Base-by-base conservation (phyloP, 2,329 filamentous ascomycete genomes). In the Cercospora sp. region DNA sequence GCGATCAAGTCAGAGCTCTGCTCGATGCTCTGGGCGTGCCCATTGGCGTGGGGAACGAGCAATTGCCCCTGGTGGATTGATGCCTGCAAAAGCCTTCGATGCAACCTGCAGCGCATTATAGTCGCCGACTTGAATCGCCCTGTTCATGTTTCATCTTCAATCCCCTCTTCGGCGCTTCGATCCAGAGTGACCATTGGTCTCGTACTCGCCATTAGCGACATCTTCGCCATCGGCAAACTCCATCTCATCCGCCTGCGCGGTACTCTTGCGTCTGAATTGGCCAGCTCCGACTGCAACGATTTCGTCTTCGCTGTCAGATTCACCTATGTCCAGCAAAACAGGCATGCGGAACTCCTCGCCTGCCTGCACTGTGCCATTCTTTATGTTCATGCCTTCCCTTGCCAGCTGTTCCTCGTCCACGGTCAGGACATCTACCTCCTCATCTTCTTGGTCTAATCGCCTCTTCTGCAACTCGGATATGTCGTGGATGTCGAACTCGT, bases 401-500 rank as follows among this genome's bases (percentile, higher is more conserved):
- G 76, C 75, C n/a, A 78, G 71, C 68, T 79, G 76, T 30, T 86
- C 85, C 42, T 85, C 86, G 68, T 94, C 91, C 55, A 92, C 84
- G 0, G 91, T 94, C 66, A 97, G 82, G 1, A 97, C 93, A 76
- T 99, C 95, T 4, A 98, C 90, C 67, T 93, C 90, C 78, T 98
- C 95, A 74, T 98, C 95, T 80, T 99, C 95, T 12, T 91, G 86
- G 77, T 98, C 94, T 2, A 98, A 85, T 53, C 94, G 88, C 31
- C 94, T 88, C 79, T 97, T 94, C 77, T 96, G 93, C 65, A 98
- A 90, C 79, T 98, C 94, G 77, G 97, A 94, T 67, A 94, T 90
- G 0, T 93, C 93, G 77, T 98, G 95, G 66, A 98, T 96, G 79
- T 99, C 96, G 75, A 99, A 99, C 78, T 99, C 95, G 78, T 99